Evolutionary conservation across 2,329 filamentous ascomycete species (phyloP).

Genomic region (Clarireedia hainanense): DNA sequence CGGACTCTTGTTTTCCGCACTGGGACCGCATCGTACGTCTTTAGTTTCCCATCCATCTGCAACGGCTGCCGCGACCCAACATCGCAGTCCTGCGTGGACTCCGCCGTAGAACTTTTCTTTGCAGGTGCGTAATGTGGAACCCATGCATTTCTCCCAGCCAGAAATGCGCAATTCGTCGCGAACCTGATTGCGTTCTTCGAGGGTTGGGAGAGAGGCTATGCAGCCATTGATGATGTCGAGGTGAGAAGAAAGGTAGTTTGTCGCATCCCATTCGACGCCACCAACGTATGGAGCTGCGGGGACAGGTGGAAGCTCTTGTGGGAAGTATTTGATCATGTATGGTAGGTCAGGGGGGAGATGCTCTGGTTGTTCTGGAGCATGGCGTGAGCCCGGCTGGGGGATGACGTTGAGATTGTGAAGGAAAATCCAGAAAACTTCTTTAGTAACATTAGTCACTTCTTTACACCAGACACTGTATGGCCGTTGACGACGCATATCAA

Average conservation of each 20-base stretch:
- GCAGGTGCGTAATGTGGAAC: slow-evolving; percentile 75
- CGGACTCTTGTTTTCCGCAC: slow-evolving; percentile 35
- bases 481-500: slow-evolving; percentile 78
- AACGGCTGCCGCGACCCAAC: slow-evolving; percentile 80
- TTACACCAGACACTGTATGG: slow-evolving; percentile 94
- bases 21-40: slow-evolving; percentile 69
- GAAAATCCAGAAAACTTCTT: slow-evolving; percentile 99
- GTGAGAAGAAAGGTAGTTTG: slow-evolving; percentile 89
- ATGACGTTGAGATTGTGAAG: slow-evolving; percentile 89
- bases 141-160: slow-evolving; percentile 87
- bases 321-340: slow-evolving; percentile 69
- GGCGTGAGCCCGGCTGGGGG: slow-evolving; percentile 43
- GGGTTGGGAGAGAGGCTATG: slow-evolving; percentile 68
- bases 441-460: slow-evolving; percentile 85
- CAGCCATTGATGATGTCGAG: slow-evolving; percentile 90
- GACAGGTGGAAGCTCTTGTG: slow-evolving; percentile 77
- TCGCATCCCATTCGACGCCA: slow-evolving; percentile 97
- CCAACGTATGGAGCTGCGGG: slow-evolving; percentile 93
- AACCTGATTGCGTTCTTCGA: slow-evolving; percentile 64
- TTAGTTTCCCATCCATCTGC: slow-evolving; percentile 85
- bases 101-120: slow-evolving; percentile 97
- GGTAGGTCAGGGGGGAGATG: slow-evolving; percentile 37
- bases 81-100: slow-evolving; percentile 80
- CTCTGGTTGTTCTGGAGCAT: slow-evolving; percentile 23
- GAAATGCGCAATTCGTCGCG: slow-evolving; percentile 73